Percentiles rank a stretch among this genome's conserved stretches.
Evolutionary conservation across 2,329 filamentous ascomycete species (phyloP).

Genomic region (Bretziella fagacearum): DNA sequence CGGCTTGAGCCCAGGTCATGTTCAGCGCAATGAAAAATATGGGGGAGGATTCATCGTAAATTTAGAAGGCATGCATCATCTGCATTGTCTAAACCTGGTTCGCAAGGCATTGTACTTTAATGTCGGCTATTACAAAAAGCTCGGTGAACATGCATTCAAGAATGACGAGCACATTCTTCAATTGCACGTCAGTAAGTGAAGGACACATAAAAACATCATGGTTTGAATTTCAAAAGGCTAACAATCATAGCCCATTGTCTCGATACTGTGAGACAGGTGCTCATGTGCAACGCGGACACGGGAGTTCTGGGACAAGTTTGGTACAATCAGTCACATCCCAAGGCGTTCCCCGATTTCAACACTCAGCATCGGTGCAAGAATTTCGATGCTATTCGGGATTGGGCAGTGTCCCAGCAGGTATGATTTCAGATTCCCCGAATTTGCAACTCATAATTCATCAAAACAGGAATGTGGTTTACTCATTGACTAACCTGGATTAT

Average conservation of each 20-base stretch:
- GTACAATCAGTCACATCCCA: constrained; percentile 29
- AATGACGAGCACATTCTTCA: constrained; percentile 38
- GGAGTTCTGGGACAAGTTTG: constrained; percentile 45
- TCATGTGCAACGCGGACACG: constrained; percentile 46
- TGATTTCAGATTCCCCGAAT: too few relatives aligned
- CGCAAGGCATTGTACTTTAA: constrained; percentile 43
- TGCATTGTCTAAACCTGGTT: constrained; percentile 45
- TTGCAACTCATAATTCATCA: neutral
- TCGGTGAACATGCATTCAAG: constrained; percentile 34
- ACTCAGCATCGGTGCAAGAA: constrained; percentile 42
- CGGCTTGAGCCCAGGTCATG: constrained; percentile 36
- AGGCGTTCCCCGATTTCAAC: constrained; percentile 44
- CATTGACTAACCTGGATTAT: neutral
- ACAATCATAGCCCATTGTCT: constrained; percentile 35
- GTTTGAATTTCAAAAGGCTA: neutral
- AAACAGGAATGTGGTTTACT: neutral
- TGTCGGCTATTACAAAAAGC: constrained; percentile 36
- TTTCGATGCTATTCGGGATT: constrained; percentile 34
- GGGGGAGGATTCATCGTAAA: constrained; percentile 43
- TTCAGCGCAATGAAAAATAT: constrained; percentile 36
- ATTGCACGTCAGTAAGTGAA: constrained; percentile 34
- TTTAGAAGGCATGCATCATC: constrained; percentile 37
- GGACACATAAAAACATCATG: too few relatives aligned
- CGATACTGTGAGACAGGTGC: constrained; percentile 42
- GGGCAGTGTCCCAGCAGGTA: constrained; percentile 37